Conservation (phyloP, 148 eudicot species). For the Vaccinium macrocarpon region DNA sequence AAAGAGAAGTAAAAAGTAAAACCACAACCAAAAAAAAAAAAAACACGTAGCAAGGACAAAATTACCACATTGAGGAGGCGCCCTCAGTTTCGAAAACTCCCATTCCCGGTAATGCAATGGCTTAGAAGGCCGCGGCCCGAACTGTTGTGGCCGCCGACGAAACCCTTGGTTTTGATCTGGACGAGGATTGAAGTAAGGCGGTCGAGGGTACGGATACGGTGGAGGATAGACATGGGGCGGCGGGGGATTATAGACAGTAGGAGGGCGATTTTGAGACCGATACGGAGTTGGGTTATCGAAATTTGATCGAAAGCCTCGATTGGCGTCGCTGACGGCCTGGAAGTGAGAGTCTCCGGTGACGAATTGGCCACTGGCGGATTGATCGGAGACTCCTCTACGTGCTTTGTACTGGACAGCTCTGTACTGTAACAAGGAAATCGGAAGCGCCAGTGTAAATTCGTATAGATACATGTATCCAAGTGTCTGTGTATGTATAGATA, state of each 20-base stretch:
- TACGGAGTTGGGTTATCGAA: background rate
- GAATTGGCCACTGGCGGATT: constrained; percentile 23
- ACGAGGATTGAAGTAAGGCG: constrained; percentile 13
- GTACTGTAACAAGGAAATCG: constrained; percentile 35
- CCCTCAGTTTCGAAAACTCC: constrained; percentile 47
- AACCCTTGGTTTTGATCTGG: background rate
- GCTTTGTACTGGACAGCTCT: constrained; percentile 35
- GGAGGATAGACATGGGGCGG: constrained; percentile 2
- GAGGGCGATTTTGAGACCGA: constrained; percentile 2
- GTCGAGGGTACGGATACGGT: constrained; percentile 1
- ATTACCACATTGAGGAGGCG: constrained; percentile 49
- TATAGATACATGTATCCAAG: background rate
- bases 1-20: background rate
- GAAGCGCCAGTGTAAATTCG: background rate
- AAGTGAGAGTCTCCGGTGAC: constrained; percentile 47
- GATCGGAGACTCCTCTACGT: constrained; percentile 41
- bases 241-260: constrained; percentile 15
- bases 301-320: constrained; percentile 28
- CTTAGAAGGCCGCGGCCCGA: constrained; percentile 24
- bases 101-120: constrained; percentile 53
- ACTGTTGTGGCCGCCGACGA: constrained; percentile 15
- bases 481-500: background rate
- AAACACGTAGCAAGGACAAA: background rate
- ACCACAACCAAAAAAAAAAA: background rate
- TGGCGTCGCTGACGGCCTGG: constrained; percentile 36